Base-by-base conservation (phyloP, 768 basidiomycete species). In the Termitomyces sp. region DNA sequence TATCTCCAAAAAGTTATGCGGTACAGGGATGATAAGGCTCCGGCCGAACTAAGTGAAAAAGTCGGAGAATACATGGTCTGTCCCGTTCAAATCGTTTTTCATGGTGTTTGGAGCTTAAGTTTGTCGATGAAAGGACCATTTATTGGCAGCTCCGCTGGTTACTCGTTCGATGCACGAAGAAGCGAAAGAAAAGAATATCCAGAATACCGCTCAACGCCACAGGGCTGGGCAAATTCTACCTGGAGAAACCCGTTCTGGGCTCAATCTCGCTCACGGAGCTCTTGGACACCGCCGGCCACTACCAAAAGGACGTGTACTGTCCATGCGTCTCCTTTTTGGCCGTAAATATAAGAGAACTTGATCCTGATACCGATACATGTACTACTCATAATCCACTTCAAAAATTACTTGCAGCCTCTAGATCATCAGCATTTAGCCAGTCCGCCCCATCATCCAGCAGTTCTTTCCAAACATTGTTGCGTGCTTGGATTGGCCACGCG, bases 1-100 rank as follows among this genome's bases (percentile, higher is more conserved):
- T 92, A 91, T 71, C 73, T 94, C 43, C 84, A 87, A 66, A 92
- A 92, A 72, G 79, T 87, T 4, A 74, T 94, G 25, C 84, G 77
- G 56, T 94, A 81, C 70, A 79, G 87, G 56, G 74, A 77, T 17
- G 64, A 68, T 34, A 75, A 76, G 60, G 85, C 85, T 31, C 66
- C 81, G 9, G 60, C 68, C 10, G 76, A 82, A 29, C 69, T 94
- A 31, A 78, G 79, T 58, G 69, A 75, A 63, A 89, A 87, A 68
- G 87, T 86, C 5, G 76, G 78, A 34, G 78, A 81, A 48, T 86
- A 93, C 71, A 82, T 87, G 63, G 92, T 92, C 68, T 67, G 89
- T 79, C 40, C 37, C 37, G 9, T 57, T 15, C 12, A 38, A 56
- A 14, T 34, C 12, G 17, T 34, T 17, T 32, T 25, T 7, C 2